Base-by-base conservation (phyloP, 192 early-diverging fungal species). In the Linnemannia zychae region DNA sequence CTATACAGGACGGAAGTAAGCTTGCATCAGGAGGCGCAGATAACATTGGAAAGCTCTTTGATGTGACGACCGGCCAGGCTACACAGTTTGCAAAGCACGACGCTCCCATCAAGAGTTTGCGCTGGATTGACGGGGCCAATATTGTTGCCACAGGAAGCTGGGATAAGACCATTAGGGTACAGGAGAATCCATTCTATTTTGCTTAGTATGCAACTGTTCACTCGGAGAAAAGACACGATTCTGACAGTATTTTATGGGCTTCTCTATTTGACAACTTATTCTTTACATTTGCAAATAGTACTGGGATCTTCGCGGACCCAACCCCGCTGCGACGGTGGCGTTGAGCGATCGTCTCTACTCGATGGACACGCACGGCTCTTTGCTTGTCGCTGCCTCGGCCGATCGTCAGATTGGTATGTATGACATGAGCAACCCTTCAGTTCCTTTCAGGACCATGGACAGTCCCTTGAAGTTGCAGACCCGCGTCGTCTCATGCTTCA, bases 71-170 rank as follows among this genome's bases (percentile, higher is more conserved):
- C 15, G 93, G 94, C 11, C 97, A 97, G 85, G 86, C 95, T 9
- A 88, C 80, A n/a, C 95, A 97, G 88, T 92, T 99, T 72, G 97
- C 97, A 37, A 91, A 92, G 71, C 98, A 99, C 87, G 97, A 97
- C 72, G 95, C 88, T n/a, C 93, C 97, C 67, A 97, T 99, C 78
- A 92, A 92, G 83, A 92, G 93, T 80, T 89, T 95, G 66, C 90
- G 92, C 71, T 98, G 92, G 80, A 90, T 98, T 17, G 96, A 99
- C 82, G 88, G 82, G 16, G 85, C 84, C 79, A 89, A 93, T 40
- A 93, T 98, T 73, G 71, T 97, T 31, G 96, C 94, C 11, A 99
- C 98, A 13, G 98, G 95, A 31, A 94, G 96, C 63, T 99, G 97
- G 97, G 98, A 99, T 89, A 99, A 99, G 87, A 96, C 94, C 20